phyloP scores from a whole-genome alignment of 2,329 filamentous ascomycete species.

The Trichoderma arundinaceum region DNA sequence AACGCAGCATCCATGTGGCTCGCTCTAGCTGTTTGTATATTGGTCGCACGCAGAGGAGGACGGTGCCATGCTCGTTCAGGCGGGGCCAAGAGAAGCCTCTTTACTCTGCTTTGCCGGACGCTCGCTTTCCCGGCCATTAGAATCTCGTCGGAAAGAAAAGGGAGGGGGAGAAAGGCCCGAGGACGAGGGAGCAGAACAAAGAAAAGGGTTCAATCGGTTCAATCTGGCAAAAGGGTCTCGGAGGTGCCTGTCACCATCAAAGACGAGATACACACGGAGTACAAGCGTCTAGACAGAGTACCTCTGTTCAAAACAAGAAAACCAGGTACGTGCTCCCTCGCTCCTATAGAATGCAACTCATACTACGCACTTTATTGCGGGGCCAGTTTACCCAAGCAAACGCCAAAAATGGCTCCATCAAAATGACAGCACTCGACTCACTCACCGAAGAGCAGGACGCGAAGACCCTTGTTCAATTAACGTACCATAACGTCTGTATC shows the following conservation, averaged over 20 bases:
- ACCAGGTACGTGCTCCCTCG: background rate
- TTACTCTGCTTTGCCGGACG: background rate
- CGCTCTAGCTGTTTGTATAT: slow-evolving; percentile 26
- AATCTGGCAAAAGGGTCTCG: background rate
- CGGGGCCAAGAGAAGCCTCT: slow-evolving; percentile 1
- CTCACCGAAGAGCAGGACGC: slow-evolving; percentile 11
- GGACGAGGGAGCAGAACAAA: background rate
- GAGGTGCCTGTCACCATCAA: background rate
- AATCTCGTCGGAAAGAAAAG: slow-evolving; percentile 12
- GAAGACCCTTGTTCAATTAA: slow-evolving; percentile 14
- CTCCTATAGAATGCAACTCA: slow-evolving; percentile 12
- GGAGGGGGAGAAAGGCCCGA: slow-evolving; percentile 22
- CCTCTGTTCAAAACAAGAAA: background rate
- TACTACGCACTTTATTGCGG: background rate
- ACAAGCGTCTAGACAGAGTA: background rate
- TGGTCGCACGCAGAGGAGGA: slow-evolving; percentile 25
- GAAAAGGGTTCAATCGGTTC: slow-evolving; percentile 11
- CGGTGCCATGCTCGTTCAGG: slow-evolving; percentile 10
- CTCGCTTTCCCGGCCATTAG: slow-evolving; percentile 11
- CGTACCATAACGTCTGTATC: slow-evolving; percentile 6
- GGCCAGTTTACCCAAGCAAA: slow-evolving; percentile 7
- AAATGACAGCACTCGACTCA: slow-evolving; percentile 21
- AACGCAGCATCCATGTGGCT: slow-evolving; percentile 20
- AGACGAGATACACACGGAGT: slow-evolving; percentile 6
- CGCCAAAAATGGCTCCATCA: slow-evolving; percentile 20